Conservation (phyloP, 1,284 basidiomycete species). For the Leucoagaricus sp. region DNA sequence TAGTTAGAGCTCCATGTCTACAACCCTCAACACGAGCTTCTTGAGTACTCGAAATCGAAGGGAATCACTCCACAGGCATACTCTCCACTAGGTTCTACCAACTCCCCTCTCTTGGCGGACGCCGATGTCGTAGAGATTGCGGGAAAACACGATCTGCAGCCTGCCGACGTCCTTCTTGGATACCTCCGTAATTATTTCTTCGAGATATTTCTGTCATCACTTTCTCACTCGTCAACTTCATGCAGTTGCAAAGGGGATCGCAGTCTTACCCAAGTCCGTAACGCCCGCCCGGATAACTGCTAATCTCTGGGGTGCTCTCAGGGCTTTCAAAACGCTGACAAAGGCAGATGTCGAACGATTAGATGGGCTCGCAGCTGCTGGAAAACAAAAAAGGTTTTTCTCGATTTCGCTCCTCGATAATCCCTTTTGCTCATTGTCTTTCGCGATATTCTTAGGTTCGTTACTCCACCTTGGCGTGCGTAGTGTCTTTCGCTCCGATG, state of each 20-base stretch:
- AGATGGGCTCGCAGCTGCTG: slow-evolving; percentile 65
- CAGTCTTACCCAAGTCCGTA: slow-evolving; percentile 78
- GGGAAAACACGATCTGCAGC: slow-evolving; percentile 55
- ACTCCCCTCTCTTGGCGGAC: slow-evolving; percentile 71
- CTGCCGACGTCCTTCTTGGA: slow-evolving; percentile 69
- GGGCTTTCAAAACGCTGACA: slow-evolving; percentile 52
- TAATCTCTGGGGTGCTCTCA: slow-evolving; percentile 61
- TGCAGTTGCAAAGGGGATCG: slow-evolving; percentile 62
- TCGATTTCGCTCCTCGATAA: slow-evolving; percentile 11
- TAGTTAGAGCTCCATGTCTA: slow-evolving; percentile 78
- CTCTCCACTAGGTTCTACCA: slow-evolving; percentile 80
- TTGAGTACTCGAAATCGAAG: slow-evolving; percentile 67
- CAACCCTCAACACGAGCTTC: slow-evolving; percentile 75
- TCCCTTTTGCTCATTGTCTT: neutral
- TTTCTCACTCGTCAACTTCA: slow-evolving; percentile 1
- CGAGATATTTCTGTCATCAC: neutral
- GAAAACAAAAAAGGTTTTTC: slow-evolving; percentile 66
- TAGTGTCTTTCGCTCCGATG: slow-evolving; percentile 19
- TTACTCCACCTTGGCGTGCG: slow-evolving; percentile 72
- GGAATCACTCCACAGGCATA: slow-evolving; percentile 80
- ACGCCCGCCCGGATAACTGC: slow-evolving; percentile 71
- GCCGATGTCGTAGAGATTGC: slow-evolving; percentile 67
- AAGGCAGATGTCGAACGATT: slow-evolving; percentile 62
- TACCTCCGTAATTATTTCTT: slow-evolving; percentile 51
- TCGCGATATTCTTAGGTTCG: slow-evolving; percentile 36